Base-by-base conservation (phyloP, 2,329 filamentous ascomycete species). In the Aspergillus niger region DNA sequence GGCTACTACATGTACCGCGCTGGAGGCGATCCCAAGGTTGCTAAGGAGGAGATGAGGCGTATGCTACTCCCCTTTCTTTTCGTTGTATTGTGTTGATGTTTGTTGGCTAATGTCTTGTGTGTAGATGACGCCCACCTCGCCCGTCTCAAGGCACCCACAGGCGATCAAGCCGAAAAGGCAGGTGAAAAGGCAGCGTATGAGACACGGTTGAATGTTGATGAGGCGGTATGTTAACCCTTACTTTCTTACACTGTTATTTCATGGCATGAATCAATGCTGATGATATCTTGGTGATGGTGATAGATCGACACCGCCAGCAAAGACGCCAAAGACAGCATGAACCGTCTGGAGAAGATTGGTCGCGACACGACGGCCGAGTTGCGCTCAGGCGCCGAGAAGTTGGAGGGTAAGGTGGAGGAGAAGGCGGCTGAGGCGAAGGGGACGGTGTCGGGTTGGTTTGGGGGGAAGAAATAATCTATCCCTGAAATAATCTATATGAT, bases 1-100 rank as follows among this genome's bases (percentile, higher is more conserved):
- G 92, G 90, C 47, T 98, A 97, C 84, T 98, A 98, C 82, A 85
- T 98, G 64, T 99, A 96, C 83, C 83, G 80, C 55, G 90, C 93
- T 15, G 94, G 94, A 63, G 93, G 94, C 60, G 85, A 87, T 76
- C 84, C 91, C 55, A 91, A 90, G 77, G 87, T 85, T 53, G 94
- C 93, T n/a, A 87, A 92, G 84, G 91, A 94, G 83, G 83, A 95
- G 77, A 85, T 91, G 68, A 91, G 97, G 82, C 86, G 94, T 97
- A 80, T 49, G 87, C 80, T 24, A 30, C 17, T 11, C n/a, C 13
- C 38, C 44, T 39, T 28, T 32, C 26, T 3, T 41, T 24, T 38
- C 17, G 26, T 54, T 59, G 26, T 43, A 13, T 11, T 50, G 26
- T 8, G n/a, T 8, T 49, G 5, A n/a, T 17, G 15, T 11, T 3